Evolutionary conservation across 805 yeast species (phyloP), one percentile per base, ranked within the genome.

Genomic region (Ogataea henricii): DNA sequence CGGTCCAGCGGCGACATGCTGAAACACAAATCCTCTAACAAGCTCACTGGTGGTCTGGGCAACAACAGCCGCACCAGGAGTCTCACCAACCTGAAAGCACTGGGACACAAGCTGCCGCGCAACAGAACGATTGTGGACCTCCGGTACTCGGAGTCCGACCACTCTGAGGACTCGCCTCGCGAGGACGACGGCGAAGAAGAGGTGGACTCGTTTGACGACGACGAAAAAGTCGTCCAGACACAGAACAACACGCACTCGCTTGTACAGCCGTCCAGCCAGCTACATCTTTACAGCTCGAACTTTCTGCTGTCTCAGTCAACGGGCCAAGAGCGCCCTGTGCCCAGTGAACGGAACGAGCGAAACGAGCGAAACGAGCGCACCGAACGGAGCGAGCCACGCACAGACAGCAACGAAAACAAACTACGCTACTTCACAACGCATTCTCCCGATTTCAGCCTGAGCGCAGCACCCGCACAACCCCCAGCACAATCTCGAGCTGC

Each of bases 291-390:
- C 40, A 51, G 51, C 29, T 38, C 51, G 9, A 26, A 46, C 2
- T 52, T 60, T 17, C 48, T 63, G 12, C 63, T 78, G 4, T 77
- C 83, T 2, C 82, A 78, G 53, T 77, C 82, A 0, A 77, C 80
- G 0, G 83, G 82, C 0, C 68, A 73, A 33, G 81, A 76, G 30
- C 60, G 73, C 43, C 68, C 68, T 3, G 43, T 59, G 2, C 48
- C 43, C 33, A 43, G n/a, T n/a, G n/a, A n/a, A n/a, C n/a, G 44
- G 13, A 26, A 43, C 6, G 34, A 30, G 9, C 34, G 34, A n/a
- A 30, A 9, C 17, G 34, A n/a, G 18, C n/a, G 17, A 30, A 16
- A n/a, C 18, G n/a, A 4, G 9, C 17, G 34, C 4, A n/a, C 36
- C 6, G 44, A 18, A 8, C 29, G 18, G 6, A 5, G 18, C 13